These are phyloP conservation scores for Gossypium anomalum DNA, from an alignment of 345 rosid genomes.

Conservation along the genomic window DNA sequence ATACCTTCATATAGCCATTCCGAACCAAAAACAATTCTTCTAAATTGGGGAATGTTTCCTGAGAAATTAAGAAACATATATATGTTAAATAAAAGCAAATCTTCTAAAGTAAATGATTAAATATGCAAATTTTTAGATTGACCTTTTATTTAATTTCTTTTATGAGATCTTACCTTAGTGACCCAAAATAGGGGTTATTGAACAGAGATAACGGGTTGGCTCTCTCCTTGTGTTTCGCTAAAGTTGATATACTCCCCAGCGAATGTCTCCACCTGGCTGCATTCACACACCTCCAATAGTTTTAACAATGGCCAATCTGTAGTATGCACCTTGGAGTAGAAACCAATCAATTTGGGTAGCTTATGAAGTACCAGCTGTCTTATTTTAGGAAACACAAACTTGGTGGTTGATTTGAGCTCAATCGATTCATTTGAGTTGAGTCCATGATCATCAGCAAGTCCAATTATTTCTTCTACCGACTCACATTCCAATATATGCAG, in stretches of 20 bases:
- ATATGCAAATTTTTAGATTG: too few relatives aligned
- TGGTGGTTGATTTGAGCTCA: neutral
- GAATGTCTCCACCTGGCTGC: constrained; percentile 2
- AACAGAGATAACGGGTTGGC: neutral
- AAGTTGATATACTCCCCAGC: neutral
- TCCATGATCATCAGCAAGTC: neutral
- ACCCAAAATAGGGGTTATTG: constrained; percentile 9
- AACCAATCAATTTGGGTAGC: neutral
- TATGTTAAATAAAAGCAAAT: too few relatives aligned
- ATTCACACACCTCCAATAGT: neutral
- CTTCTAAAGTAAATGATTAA: too few relatives aligned
- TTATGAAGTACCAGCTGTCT: accelerated
- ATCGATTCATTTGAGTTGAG: neutral
- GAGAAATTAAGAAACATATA: too few relatives aligned
- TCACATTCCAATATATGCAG: neutral
- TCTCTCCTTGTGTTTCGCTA: neutral
- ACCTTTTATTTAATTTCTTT: neutral
- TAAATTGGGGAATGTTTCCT: too few relatives aligned
- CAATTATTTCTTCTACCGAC: neutral
- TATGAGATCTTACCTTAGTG: neutral
- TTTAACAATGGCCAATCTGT: constrained; percentile 17
- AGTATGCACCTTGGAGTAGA: constrained; percentile 11
- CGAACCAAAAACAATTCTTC: too few relatives aligned
- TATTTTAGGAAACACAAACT: neutral
- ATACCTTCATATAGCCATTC: too few relatives aligned